A percentile compares a stretch with the other conserved stretches of the same genome.
Conservation (phyloP, 192 early-diverging fungal genomes). For the Chytriomyces confervae region DNA sequence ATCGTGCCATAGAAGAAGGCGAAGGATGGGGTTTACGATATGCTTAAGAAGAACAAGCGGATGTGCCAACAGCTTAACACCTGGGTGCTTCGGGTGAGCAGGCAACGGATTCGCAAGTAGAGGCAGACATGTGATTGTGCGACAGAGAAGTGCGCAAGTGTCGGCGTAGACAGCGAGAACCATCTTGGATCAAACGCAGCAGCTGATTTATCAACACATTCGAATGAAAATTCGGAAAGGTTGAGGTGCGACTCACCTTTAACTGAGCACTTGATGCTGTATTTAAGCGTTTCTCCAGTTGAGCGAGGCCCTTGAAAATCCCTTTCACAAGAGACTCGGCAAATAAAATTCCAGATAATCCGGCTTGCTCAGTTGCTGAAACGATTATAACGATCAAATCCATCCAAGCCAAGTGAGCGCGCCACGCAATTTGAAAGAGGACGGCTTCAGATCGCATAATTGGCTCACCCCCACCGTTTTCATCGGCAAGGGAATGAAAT, state of each 20-base stretch:
- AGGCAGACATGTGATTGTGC: constrained; percentile 17
- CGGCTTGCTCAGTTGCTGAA: constrained; percentile 2
- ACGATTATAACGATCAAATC: not conserved
- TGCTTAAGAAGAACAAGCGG: constrained; percentile 27
- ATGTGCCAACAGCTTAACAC: constrained; percentile 14
- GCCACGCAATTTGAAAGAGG: constrained; percentile 29
- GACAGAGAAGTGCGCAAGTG: not conserved
- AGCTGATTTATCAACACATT: not conserved
- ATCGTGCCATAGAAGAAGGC: constrained; percentile 1
- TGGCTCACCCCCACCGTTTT: too few relatives aligned
- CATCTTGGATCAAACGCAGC: not conserved
- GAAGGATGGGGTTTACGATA: constrained; percentile 23
- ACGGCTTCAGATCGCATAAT: constrained; percentile 8
- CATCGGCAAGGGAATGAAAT: too few relatives aligned
- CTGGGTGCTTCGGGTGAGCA: not conserved
- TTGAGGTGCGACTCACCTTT: not conserved
- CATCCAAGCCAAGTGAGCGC: not conserved
- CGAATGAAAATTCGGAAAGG: constrained; percentile 2
- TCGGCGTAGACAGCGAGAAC: constrained; percentile 16
- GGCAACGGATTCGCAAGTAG: not conserved
- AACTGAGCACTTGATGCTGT: not conserved
- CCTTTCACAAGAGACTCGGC: constrained; percentile 6
- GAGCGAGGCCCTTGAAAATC: constrained; percentile 8
- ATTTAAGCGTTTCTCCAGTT: not conserved
- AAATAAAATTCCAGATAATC: not conserved